These are phyloP conservation scores for Teunomyces atbi DNA, from an alignment of 805 yeast species.

Conservation along the genomic window DNA sequence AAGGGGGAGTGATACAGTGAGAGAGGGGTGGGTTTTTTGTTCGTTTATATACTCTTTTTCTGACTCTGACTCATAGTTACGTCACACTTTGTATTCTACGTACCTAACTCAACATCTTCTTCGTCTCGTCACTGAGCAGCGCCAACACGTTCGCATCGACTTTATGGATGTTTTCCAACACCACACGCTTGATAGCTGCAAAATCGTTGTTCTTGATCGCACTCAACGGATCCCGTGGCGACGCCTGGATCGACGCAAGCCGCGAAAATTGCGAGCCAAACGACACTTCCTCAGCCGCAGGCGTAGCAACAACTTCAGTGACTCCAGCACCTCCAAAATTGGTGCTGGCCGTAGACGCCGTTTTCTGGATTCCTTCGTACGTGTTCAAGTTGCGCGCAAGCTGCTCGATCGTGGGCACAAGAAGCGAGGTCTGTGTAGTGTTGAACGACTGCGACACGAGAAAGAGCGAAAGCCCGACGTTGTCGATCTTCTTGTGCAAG, in stretches of 20 bases:
- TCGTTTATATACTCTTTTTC: no score
- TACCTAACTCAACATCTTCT: not conserved
- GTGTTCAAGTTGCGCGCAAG: constrained; percentile 27
- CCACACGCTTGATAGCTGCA: constrained; percentile 25
- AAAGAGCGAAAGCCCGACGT: constrained; percentile 49
- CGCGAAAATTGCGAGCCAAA: constrained; percentile 87
- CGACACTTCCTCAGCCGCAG: constrained; percentile 52
- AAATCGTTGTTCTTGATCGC: constrained; percentile 41
- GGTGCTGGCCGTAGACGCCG: constrained; percentile 15
- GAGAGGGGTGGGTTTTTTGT: not conserved
- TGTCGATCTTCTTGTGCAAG: constrained; percentile 53
- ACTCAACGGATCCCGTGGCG: constrained; percentile 70
- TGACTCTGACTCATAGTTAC: no score
- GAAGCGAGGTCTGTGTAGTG: constrained; percentile 19
- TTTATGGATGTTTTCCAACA: constrained; percentile 24
- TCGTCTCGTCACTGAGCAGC: constrained; percentile 3
- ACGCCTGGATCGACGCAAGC: constrained; percentile 59
- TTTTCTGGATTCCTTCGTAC: constrained; percentile 27
- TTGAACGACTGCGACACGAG: constrained; percentile 25
- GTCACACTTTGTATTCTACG: not conserved
- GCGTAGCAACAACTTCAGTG: constrained; percentile 33
- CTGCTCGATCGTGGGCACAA: constrained; percentile 32
- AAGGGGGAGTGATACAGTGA: not conserved
- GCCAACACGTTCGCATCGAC: constrained; percentile 22
- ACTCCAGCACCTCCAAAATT: constrained; percentile 18